These are phyloP conservation scores for Alternaria atra DNA, from an alignment of 2,329 filamentous ascomycete species.

Conservation along the genomic window DNA sequence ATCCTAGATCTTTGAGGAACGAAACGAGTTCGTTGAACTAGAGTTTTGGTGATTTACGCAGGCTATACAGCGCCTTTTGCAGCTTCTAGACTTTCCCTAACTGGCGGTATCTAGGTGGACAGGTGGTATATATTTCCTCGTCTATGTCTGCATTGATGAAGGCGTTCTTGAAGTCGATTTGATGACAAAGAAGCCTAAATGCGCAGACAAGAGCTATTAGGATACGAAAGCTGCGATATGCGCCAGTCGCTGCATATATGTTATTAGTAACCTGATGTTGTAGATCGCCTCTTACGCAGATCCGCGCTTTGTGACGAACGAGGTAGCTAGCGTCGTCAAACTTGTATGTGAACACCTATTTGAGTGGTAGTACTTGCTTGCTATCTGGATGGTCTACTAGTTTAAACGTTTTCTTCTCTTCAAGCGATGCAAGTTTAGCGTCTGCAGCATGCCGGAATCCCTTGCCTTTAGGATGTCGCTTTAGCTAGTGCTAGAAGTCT, in stretches of 20 bases:
- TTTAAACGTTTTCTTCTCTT: no score
- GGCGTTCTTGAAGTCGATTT: constrained; percentile 20
- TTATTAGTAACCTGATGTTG: constrained; percentile 7
- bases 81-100: not conserved
- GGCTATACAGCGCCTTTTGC: constrained; percentile 12
- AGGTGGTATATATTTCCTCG: constrained; percentile 9
- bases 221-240: constrained; percentile 12
- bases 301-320: constrained; percentile 13
- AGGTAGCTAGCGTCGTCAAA: constrained; percentile 6
- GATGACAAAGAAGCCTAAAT: constrained; percentile 12
- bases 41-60: constrained; percentile 17
- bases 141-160: constrained; percentile 17
- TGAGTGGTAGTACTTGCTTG: not conserved
- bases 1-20: no score
- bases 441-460: no score
- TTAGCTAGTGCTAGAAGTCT: no score
- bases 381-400: not conserved
- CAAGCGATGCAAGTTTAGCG: no score
- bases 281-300: constrained; percentile 21
- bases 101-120: not conserved
- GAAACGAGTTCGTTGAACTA: constrained; percentile 14
- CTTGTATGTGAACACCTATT: not conserved
- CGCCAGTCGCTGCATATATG: constrained; percentile 16
- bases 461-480: no score
- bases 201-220: constrained; percentile 14